Evolutionary conservation across 345 rosid genomes (phyloP).

Genomic region (Mallotus nudiflorus): DNA sequence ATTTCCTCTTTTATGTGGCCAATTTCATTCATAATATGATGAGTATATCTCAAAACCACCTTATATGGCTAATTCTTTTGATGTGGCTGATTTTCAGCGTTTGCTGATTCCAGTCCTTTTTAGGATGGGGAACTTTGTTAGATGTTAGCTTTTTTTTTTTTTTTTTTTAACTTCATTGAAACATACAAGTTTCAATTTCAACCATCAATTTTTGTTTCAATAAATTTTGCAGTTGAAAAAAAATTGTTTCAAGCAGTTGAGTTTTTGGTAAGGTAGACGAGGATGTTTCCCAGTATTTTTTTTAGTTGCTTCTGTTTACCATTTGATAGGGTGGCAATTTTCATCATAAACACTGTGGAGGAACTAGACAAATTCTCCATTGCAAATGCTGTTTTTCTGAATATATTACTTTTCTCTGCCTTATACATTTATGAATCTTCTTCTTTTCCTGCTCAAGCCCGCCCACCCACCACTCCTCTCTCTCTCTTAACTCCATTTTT

Average conservation of each 20-base stretch:
- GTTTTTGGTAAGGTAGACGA: background rate
- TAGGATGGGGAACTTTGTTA: background rate
- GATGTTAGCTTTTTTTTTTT: background rate
- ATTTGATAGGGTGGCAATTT: background rate
- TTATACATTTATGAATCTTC: background rate
- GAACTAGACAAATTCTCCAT: background rate
- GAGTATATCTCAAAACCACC: background rate
- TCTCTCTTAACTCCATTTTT: no score
- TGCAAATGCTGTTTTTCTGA: background rate
- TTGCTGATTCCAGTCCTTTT: background rate
- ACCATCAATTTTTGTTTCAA: background rate
- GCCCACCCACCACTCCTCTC: no score
- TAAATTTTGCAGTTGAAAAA: background rate
- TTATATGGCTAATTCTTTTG: background rate
- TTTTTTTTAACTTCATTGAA: background rate
- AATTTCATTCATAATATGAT: background rate
- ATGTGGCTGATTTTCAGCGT: no score
- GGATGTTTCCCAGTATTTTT: background rate
- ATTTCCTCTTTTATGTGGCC: background rate
- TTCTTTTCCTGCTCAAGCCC: background rate
- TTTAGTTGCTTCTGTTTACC: background rate
- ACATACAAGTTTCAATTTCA: background rate
- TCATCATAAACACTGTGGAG: background rate
- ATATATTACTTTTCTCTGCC: background rate
- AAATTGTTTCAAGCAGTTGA: background rate